Evolutionary conservation across 495 filamentous ascomycete species (phyloP).

Genomic region (Bacidia rubella): DNA sequence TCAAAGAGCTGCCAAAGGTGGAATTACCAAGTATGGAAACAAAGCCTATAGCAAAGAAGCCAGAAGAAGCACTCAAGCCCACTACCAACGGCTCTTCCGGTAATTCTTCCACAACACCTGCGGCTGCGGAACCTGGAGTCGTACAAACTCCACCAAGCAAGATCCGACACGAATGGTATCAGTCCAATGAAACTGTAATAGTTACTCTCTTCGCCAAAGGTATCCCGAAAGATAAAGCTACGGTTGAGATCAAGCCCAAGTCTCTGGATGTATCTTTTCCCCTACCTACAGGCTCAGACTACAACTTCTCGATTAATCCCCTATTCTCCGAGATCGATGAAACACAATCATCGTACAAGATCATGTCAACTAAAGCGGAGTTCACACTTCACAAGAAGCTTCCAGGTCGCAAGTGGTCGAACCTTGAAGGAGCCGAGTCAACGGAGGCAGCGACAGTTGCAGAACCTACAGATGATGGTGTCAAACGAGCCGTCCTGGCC

Average conservation of each 20-base stretch:
- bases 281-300: slow-evolving; percentile 40
- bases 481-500: slow-evolving; percentile 9
- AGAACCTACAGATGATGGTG: slow-evolving; percentile 15
- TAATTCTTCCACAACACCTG: not conserved
- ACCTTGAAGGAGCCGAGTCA: slow-evolving; percentile 43
- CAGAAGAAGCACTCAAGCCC: slow-evolving; percentile 1
- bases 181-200: slow-evolving; percentile 49
- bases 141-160: slow-evolving; percentile 43
- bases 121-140: slow-evolving; percentile 12
- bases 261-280: slow-evolving; percentile 57
- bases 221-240: slow-evolving; percentile 47
- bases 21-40: slow-evolving; percentile 30
- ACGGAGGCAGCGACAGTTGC: slow-evolving; percentile 21
- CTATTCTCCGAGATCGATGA: slow-evolving; percentile 55
- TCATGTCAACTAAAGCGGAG: slow-evolving; percentile 77
- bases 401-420: slow-evolving; percentile 60
- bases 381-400: slow-evolving; percentile 55
- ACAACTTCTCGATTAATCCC: slow-evolving; percentile 55
- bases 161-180: slow-evolving; percentile 72
- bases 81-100: not conserved
- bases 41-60: slow-evolving; percentile 16
- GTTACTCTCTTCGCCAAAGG: slow-evolving; percentile 62
- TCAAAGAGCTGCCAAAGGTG: slow-evolving; percentile 50
- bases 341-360: slow-evolving; percentile 41
- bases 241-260: slow-evolving; percentile 41